Evolutionary conservation across 2,329 filamentous ascomycete genomes (phyloP).

Genomic region (Cladosporium velox): DNA sequence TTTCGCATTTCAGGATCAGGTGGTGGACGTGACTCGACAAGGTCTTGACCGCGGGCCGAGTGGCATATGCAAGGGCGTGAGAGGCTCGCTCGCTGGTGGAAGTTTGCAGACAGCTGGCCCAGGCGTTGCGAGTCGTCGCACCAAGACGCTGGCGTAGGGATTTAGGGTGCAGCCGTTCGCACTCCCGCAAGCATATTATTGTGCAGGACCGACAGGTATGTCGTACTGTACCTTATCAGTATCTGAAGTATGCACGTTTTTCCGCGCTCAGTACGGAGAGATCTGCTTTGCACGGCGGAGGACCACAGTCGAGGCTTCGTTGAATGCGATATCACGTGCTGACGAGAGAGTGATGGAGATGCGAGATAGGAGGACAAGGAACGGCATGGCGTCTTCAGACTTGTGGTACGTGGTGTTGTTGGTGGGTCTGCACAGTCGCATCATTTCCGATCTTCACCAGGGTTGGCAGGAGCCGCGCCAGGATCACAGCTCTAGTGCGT

Average conservation of each 20-base stretch:
- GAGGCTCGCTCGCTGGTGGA: not conserved
- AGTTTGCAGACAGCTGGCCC: not conserved
- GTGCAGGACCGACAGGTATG: not conserved
- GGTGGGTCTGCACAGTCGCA: not conserved
- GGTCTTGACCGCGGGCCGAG: not conserved
- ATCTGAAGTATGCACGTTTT: not conserved
- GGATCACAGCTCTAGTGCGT: not conserved
- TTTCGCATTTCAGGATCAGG: not conserved
- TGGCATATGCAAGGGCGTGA: not conserved
- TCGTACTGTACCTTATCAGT: not conserved
- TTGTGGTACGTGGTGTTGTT: not conserved
- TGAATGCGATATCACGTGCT: not conserved
- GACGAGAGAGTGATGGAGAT: not conserved
- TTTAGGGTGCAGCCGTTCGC: slow-evolving; percentile 1
- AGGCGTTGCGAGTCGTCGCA: slow-evolving; percentile 1
- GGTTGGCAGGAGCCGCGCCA: not conserved
- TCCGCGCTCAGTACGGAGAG: not conserved
- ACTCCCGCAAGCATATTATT: not conserved
- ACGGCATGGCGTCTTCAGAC: not conserved
- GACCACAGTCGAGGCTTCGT: not conserved
- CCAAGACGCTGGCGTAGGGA: not conserved
- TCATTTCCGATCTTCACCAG: not conserved
- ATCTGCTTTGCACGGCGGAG: not conserved
- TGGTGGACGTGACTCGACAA: slow-evolving; percentile 2
- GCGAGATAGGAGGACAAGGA: not conserved